A percentile compares a stretch with the other conserved stretches of the same genome.
These are phyloP conservation scores for Linnemannia zychae DNA, from an alignment of 192 early-diverging fungal species.

Conservation along the genomic window DNA sequence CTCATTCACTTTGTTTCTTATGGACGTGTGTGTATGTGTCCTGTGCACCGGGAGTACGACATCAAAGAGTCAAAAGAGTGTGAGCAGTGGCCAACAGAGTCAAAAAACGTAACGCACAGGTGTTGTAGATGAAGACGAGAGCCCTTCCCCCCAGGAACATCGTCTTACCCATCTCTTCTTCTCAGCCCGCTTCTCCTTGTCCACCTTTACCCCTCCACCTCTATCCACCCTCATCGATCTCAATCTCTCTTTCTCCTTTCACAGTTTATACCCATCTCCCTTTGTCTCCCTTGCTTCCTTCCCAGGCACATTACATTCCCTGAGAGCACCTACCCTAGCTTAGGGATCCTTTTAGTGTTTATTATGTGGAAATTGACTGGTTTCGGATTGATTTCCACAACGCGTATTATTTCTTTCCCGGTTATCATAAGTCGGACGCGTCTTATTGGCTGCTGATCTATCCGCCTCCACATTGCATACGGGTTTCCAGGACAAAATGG, in stretches of 20 bases:
- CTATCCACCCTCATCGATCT: not conserved
- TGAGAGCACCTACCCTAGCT: not conserved
- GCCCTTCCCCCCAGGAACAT: not conserved
- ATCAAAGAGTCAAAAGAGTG: not conserved
- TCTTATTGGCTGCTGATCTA: not conserved
- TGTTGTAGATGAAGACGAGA: not conserved
- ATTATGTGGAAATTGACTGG: not conserved
- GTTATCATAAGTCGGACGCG: not conserved
- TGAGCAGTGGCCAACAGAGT: not conserved
- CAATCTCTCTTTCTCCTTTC: not conserved
- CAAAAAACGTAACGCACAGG: not conserved
- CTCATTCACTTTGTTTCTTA: not conserved
- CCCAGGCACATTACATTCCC: not conserved
- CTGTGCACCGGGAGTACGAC: not conserved
- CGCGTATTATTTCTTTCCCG: not conserved
- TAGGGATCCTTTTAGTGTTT: not conserved
- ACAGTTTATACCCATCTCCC: not conserved
- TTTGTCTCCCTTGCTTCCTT: not conserved
- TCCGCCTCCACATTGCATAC: not conserved
- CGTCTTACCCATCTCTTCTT: not conserved
- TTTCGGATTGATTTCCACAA: not conserved
- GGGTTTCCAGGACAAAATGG: not conserved
- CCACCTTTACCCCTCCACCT: not conserved
- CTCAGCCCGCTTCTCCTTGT: not conserved
- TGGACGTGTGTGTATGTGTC: slow-evolving; percentile 3